Evolutionary conservation across 768 basidiomycete species (phyloP), one percentile per base, ranked within the genome.

Genomic region (Artomyces pyxidatus): DNA sequence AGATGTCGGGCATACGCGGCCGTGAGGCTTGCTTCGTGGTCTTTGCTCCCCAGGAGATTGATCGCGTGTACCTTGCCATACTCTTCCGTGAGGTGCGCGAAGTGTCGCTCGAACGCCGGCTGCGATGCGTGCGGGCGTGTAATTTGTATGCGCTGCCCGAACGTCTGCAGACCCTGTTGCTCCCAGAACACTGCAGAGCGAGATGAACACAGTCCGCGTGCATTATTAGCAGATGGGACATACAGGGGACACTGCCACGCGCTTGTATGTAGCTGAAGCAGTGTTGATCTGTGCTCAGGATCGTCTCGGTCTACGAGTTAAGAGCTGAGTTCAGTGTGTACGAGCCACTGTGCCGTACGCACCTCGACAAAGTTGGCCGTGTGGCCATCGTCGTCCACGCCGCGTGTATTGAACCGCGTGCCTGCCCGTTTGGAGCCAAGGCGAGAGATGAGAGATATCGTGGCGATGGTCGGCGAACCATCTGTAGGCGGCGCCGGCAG

Each of bases 311-410:
- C 88, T 94, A 53, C 28, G 51, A 43, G 26, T n/a, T 29, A 47
- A 19, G 23, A 6, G 44, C 44, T 28, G 26, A 49, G 35, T 39
- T 30, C 11, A 38, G 44, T 25, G 23, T 37, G 27, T 27, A 23
- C n/a, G 12, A 32, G 23, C 16, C 19, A 35, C 55, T 39, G 22
- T 21, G 59, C 4, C 2, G 1, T 7, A 35, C 77, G 47, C 57
- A 83, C 90, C 78, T 99, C 96, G 6, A 95, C 95, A 65, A 96
- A 97, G 61, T 97, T 97, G 27, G 95, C 95, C 26, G 85, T 86
- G 61, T 93, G 83, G 30, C 94, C 92, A 55, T 93, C 88, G 62
- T 96, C 94, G 61, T 97, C 94, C 9, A 98, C 88, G 2, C 95
- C 95, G 50, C 95, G 78, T 11, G 93, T 93, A 63, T 96, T 97